Percentiles rank a stretch among this genome's conserved stretches.
Conservation (phyloP, 345 rosid species). For the Salix koriyanagi region DNA sequence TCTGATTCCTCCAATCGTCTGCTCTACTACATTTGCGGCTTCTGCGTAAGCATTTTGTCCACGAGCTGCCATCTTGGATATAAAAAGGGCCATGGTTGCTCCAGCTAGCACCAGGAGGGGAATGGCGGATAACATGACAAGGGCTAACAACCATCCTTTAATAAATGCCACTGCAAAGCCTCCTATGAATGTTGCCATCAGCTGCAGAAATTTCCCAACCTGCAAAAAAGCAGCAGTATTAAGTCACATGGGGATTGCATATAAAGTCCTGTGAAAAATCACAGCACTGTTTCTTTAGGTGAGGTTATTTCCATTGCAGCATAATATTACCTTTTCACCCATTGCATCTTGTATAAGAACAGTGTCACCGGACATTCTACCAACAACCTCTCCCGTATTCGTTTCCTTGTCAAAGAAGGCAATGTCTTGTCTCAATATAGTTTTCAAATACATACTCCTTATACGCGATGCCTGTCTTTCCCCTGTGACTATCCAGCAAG, state of each 20-base stretch:
- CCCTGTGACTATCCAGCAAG: slow-evolving; percentile 49
- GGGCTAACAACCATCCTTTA: slow-evolving; percentile 30
- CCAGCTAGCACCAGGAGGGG: slow-evolving; percentile 26
- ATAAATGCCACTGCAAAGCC: slow-evolving; percentile 25
- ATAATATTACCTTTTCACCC: slow-evolving; percentile 41
- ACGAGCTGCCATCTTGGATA: slow-evolving; percentile 21
- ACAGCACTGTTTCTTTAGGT: background rate
- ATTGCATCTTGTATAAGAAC: slow-evolving; percentile 44
- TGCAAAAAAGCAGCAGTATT: slow-evolving; percentile 4
- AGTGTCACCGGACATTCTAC: slow-evolving; percentile 45
- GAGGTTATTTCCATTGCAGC: background rate
- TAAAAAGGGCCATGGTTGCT: slow-evolving; percentile 17
- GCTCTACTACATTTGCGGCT: slow-evolving; percentile 26
- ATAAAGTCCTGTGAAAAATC: background rate
- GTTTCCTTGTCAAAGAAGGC: slow-evolving; percentile 39
- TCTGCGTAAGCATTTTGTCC: slow-evolving; percentile 30
- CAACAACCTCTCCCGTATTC: slow-evolving; percentile 36
- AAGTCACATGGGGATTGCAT: background rate
- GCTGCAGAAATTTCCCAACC: slow-evolving; percentile 33
- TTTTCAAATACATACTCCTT: slow-evolving; percentile 31
- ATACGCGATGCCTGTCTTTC: slow-evolving; percentile 47
- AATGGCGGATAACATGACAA: slow-evolving; percentile 27
- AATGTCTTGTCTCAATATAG: slow-evolving; percentile 41
- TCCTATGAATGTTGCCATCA: slow-evolving; percentile 26
- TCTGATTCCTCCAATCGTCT: slow-evolving; percentile 28